These are phyloP conservation scores for Rhizodiscina lignyota DNA, from an alignment of 495 filamentous ascomycete genomes.

Conservation along the genomic window DNA sequence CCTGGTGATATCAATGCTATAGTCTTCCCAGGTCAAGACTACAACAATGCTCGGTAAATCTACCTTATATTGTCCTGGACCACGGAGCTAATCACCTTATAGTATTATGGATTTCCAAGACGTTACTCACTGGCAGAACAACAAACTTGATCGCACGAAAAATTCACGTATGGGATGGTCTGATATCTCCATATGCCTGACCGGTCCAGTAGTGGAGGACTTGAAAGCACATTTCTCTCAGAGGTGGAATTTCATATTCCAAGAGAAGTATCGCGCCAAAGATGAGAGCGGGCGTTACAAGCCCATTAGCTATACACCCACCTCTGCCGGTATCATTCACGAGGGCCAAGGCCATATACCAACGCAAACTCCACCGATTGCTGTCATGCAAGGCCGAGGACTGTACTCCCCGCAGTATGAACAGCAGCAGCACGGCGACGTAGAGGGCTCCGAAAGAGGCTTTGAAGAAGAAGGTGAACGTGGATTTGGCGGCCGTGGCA, in stretches of 20 bases:
- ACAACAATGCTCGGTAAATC: constrained; percentile 89
- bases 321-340: background rate
- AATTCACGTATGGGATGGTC: constrained; percentile 89
- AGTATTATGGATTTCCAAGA: constrained; percentile 75
- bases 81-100: too few species aligned
- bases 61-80: too few species aligned
- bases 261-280: constrained; percentile 59
- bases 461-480: constrained; percentile 15
- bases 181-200: constrained; percentile 67
- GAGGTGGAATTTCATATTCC: constrained; percentile 87
- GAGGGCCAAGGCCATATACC: constrained; percentile 2
- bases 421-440: constrained; percentile 20
- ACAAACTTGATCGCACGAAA: constrained; percentile 66
- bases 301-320: constrained; percentile 5
- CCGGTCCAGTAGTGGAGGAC: constrained; percentile 66
- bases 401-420: constrained; percentile 31
- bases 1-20: constrained; percentile 55
- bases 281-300: constrained; percentile 41
- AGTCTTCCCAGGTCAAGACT: constrained; percentile 85
- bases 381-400: constrained; percentile 17
- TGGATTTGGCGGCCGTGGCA: constrained; percentile 17
- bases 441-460: too few species aligned
- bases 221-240: constrained; percentile 66
- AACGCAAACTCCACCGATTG: constrained; percentile 1
- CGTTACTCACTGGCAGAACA: constrained; percentile 68